These are phyloP conservation scores for Wallemia ichthyophaga DNA, from an alignment of 1,284 basidiomycete genomes.

Conservation along the genomic window DNA sequence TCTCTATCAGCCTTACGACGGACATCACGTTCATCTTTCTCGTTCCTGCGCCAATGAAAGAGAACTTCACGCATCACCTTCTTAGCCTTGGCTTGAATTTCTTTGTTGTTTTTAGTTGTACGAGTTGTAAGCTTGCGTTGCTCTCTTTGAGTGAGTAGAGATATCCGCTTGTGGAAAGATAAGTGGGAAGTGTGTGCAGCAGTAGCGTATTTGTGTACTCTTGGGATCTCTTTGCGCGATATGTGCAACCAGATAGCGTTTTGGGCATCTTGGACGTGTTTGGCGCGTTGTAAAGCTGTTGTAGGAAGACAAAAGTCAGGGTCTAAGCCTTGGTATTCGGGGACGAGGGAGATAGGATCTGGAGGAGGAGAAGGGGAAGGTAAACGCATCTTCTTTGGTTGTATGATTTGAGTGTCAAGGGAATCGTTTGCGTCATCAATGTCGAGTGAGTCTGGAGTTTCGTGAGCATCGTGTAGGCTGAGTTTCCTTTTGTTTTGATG, in stretches of 20 bases:
- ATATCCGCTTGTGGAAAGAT: conserved; percentile 43
- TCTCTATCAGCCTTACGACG: conserved; percentile 85
- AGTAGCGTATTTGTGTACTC: conserved; percentile 13
- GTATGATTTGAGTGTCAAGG: not conserved
- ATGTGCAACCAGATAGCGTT: conserved; percentile 13
- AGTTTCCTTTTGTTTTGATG: not conserved
- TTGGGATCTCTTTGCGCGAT: conserved; percentile 14
- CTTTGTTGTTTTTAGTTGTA: conserved; percentile 56
- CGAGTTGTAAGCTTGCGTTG: conserved; percentile 51
- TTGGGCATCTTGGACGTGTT: not conserved
- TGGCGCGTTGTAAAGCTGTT: not conserved
- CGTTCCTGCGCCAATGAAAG: conserved; percentile 92
- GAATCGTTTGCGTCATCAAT: too few species aligned
- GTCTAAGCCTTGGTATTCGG: not conserved
- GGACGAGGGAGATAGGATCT: not conserved
- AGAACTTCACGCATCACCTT: conserved; percentile 63
- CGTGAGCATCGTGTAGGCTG: not conserved
- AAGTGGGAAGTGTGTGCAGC: conserved; percentile 11
- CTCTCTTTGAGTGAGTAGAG: conserved; percentile 41
- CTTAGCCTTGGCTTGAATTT: conserved; percentile 59
- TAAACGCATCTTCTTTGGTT: not conserved
- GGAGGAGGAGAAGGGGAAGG: not conserved
- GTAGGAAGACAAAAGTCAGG: not conserved
- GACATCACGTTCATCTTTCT: conserved; percentile 76
- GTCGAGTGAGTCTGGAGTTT: too few species aligned